phyloP scores from a whole-genome alignment of 2,329 filamentous ascomycete genomes.

The Fusarium odoratissimum region DNA sequence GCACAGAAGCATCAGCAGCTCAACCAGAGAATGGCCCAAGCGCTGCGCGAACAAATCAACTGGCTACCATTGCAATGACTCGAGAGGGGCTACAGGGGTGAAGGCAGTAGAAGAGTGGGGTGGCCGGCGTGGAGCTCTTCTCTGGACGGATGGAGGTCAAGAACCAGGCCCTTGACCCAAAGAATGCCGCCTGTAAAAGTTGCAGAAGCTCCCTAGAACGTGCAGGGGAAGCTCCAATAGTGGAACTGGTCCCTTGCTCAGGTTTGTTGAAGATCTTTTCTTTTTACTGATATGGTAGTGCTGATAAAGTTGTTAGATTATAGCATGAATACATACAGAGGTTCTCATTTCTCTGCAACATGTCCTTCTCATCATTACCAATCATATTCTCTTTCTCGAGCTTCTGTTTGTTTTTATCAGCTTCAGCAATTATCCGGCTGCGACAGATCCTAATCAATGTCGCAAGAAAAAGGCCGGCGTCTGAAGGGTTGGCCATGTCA shows the following conservation, averaged over 20 bases:
- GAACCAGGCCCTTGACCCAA: conserved; percentile 19
- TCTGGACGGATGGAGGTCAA: conserved; percentile 39
- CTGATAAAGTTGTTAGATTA: conserved; percentile 5
- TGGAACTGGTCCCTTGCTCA: conserved; percentile 42
- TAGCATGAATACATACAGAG: not conserved
- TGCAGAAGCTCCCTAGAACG: conserved; percentile 42
- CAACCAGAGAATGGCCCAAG: conserved; percentile 40
- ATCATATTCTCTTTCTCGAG: not conserved
- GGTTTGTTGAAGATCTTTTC: conserved; percentile 39
- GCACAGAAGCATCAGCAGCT: conserved; percentile 41
- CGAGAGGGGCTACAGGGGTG: conserved; percentile 44
- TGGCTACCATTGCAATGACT: conserved; percentile 48
- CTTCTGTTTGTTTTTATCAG: not conserved
- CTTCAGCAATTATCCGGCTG: conserved; percentile 21
- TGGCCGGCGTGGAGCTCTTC: conserved; percentile 35
- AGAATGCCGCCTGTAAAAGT: conserved; percentile 34
- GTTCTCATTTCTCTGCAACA: not conserved
- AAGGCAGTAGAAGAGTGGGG: conserved; percentile 37
- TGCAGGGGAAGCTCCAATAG: conserved; percentile 45
- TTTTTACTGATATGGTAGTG: conserved; percentile 24
- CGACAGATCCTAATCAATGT: conserved; percentile 23
- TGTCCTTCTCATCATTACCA: not conserved
- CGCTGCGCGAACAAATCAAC: conserved; percentile 45
- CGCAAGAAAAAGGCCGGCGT: conserved; percentile 33
- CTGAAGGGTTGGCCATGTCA: conserved; percentile 37